Evolutionary conservation across 163 green algal species (phyloP).

Genomic region (Chlamydomonas reinhardtii): DNA sequence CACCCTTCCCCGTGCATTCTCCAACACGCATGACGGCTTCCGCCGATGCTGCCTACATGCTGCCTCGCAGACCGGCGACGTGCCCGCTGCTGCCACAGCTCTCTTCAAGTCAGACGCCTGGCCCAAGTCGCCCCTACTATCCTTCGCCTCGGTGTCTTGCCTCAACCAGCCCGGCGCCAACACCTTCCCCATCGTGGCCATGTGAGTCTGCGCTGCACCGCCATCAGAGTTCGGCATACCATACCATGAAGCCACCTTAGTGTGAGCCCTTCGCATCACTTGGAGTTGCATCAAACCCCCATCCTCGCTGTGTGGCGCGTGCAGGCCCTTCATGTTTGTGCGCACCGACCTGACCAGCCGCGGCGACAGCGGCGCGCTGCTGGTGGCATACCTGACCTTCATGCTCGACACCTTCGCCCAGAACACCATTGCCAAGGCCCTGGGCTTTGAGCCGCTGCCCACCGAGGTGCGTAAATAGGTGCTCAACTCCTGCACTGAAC

Average conservation of each 20-base stretch:
- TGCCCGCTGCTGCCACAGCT: slow-evolving; percentile 23
- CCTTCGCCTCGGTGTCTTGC: slow-evolving; percentile 39
- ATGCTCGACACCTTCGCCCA: slow-evolving; percentile 15
- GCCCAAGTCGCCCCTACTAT: slow-evolving; percentile 23
- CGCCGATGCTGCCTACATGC: too few relatives aligned
- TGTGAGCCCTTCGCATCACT: too few relatives aligned
- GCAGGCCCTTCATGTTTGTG: slow-evolving; percentile 47
- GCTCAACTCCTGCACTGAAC: too few relatives aligned
- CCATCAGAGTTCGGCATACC: too few relatives aligned
- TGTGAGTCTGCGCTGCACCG: neutral
- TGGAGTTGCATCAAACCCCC: too few relatives aligned
- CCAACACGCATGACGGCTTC: too few relatives aligned
- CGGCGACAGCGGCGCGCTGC: slow-evolving; percentile 29
- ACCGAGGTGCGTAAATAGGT: neutral
- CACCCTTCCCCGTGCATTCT: too few relatives aligned
- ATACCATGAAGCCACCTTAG: too few relatives aligned
- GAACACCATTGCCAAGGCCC: neutral
- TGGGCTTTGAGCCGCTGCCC: slow-evolving; percentile 30
- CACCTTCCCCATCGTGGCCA: slow-evolving; percentile 54
- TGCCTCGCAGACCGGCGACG: slow-evolving; percentile 20
- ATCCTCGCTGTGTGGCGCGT: too few relatives aligned
- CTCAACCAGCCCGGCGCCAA: slow-evolving; percentile 45
- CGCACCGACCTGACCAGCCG: slow-evolving; percentile 37
- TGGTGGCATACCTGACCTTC: slow-evolving; percentile 25
- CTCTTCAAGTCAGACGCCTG: slow-evolving; percentile 53